Evolutionary conservation across 2,329 filamentous ascomycete genomes (phyloP), one percentile per base, ranked within the genome.

Genomic region (Epichloe uncinata): DNA sequence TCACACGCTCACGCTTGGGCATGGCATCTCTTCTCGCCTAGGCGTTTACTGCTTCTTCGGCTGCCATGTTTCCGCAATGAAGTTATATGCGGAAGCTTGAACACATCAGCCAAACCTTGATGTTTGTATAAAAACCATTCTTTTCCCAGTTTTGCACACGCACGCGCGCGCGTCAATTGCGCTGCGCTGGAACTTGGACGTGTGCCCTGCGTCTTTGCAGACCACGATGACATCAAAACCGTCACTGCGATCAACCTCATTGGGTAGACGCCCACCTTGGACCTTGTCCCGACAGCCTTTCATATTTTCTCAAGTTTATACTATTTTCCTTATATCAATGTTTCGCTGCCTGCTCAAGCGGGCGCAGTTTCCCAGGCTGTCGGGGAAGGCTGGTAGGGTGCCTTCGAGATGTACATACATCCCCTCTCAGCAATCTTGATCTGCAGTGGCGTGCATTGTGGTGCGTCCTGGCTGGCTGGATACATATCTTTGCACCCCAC

Each of bases 101-200:
- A n/a, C n/a, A n/a, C n/a, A n/a, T n/a, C n/a, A n/a, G n/a, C n/a
- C n/a, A n/a, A n/a, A n/a, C n/a, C n/a, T n/a, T n/a, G n/a, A n/a
- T n/a, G n/a, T n/a, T n/a, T n/a, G n/a, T n/a, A n/a, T n/a, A n/a
- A n/a, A n/a, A n/a, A n/a, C n/a, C n/a, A n/a, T n/a, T n/a, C 52
- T 54, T 57, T 50, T 51, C 9, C 53, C 48, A 51, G 56, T 47
- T 54, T 54, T 50, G 26, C 26, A 30, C 26, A 22, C 15, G 45
- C 54, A 57, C 47, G 48, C 45, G 54, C 54, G 60, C 58, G 59
- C 58, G 55, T 63, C 60, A 60, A 62, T 52, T 57, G 52, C 61
- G 57, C 61, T 53, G 55, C 54, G 55, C 51, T 42, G 53, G 47
- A 46, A 52, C 41, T 30, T 40, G 33, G 33, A 35, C 42, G 44